phyloP scores from a whole-genome alignment of 2,329 filamentous ascomycete species.

The Bipolaris victoriae region DNA sequence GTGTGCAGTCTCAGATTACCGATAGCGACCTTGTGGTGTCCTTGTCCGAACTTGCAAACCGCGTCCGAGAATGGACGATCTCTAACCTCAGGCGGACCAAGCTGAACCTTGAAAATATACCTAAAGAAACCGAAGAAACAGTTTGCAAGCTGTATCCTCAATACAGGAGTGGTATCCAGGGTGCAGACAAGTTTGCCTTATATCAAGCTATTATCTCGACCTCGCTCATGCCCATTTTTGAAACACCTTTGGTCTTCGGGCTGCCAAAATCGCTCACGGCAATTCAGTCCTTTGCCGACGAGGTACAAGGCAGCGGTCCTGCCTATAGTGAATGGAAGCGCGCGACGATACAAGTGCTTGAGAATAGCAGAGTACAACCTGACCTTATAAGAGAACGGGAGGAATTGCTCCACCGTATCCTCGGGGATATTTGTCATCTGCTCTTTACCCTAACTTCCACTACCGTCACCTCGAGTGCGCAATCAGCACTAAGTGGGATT shows the following conservation, averaged over 20 bases:
- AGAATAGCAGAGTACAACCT: constrained; percentile 21
- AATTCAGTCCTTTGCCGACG: constrained; percentile 25
- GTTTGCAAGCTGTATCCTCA: constrained; percentile 27
- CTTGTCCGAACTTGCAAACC: constrained; percentile 67
- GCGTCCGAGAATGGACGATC: constrained; percentile 77
- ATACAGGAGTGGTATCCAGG: constrained; percentile 17
- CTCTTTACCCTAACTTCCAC: constrained; percentile 34
- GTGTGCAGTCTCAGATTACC: constrained; percentile 65
- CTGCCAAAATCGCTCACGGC: constrained; percentile 26
- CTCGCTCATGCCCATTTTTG: constrained; percentile 37
- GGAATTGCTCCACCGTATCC: constrained; percentile 25
- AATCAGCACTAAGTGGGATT: constrained; percentile 28
- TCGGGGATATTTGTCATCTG: constrained; percentile 27
- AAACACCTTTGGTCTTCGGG: constrained; percentile 35
- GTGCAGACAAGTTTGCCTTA: constrained; percentile 37
- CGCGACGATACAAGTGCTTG: constrained; percentile 35
- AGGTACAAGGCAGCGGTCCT: constrained; percentile 23
- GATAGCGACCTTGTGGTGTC: constrained; percentile 71
- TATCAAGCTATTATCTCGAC: constrained; percentile 42
- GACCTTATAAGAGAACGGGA: constrained; percentile 20
- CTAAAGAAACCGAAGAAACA: constrained; percentile 22
- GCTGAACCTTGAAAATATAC: constrained; percentile 45
- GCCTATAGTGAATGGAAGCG: constrained; percentile 40
- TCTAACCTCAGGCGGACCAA: constrained; percentile 70
- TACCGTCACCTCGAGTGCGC: constrained; percentile 24